These are phyloP conservation scores for Nicotiana knightiana DNA, from an alignment of 257 asterid species.

Conservation along the genomic window DNA sequence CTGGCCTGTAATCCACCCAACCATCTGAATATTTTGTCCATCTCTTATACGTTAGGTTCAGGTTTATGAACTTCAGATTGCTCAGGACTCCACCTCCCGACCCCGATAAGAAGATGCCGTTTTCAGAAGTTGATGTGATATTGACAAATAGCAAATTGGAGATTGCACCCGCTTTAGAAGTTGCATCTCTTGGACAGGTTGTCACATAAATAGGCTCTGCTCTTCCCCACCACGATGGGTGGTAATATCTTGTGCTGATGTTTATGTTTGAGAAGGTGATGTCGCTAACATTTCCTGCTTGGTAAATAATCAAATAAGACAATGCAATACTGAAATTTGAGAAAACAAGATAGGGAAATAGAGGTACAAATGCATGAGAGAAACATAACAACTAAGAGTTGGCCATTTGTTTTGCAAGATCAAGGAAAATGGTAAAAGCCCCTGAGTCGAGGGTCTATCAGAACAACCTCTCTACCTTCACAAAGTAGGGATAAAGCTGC, in stretches of 20 bases:
- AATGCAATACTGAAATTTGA: not conserved
- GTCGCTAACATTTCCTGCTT: conserved; percentile 75
- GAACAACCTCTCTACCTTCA: too few relatives aligned
- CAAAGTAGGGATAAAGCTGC: too few relatives aligned
- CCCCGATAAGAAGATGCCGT: conserved; percentile 82
- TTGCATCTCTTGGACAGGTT: conserved; percentile 59
- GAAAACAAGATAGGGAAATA: not conserved
- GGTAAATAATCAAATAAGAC: not conserved
- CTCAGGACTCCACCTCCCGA: conserved; percentile 58
- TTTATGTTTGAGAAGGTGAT: conserved; percentile 80
- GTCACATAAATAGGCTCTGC: conserved; percentile 90
- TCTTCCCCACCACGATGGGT: conserved; percentile 96
- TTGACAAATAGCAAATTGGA: conserved; percentile 66
- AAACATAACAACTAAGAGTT: not conserved
- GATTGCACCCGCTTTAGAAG: conserved; percentile 58
- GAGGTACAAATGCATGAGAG: not conserved
- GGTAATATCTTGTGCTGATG: conserved; percentile 77
- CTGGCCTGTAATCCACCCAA: conserved; percentile 78
- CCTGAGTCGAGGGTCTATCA: too few relatives aligned
- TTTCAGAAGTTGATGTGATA: conserved; percentile 76
- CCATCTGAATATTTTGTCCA: conserved; percentile 74
- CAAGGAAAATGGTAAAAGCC: not conserved
- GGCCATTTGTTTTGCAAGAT: not conserved
- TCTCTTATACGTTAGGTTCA: conserved; percentile 61
- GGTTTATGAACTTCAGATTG: conserved; percentile 51